phyloP scores from a whole-genome alignment of 1,284 basidiomycete genomes.

The Moesziomyces antarcticus region DNA sequence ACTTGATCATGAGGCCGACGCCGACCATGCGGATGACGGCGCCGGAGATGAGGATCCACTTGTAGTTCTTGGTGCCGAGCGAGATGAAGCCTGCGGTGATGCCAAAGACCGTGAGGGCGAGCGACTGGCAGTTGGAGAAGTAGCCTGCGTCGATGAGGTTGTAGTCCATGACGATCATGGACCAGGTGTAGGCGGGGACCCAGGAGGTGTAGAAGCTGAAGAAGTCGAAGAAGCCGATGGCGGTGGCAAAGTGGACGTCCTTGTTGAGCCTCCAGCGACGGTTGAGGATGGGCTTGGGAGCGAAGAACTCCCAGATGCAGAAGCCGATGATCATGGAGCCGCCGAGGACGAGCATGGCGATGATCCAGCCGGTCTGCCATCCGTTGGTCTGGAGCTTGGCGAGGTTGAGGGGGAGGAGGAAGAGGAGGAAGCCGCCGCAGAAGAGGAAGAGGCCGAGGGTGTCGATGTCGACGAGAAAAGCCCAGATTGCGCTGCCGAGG shows the following conservation, averaged over 20 bases:
- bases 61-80: constrained; percentile 62
- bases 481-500: constrained; percentile 7
- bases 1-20: constrained; percentile 65
- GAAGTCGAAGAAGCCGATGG: constrained; percentile 66
- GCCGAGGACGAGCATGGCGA: constrained; percentile 63
- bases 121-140: constrained; percentile 61
- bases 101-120: constrained; percentile 63
- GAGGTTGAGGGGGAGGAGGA: constrained; percentile 61
- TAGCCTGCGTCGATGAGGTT: constrained; percentile 43
- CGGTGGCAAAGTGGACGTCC: constrained; percentile 60
- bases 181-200: constrained; percentile 54
- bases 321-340: constrained; percentile 51
- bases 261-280: constrained; percentile 61
- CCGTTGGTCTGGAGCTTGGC: constrained; percentile 43
- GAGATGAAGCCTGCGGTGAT: constrained; percentile 60
- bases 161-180: constrained; percentile 47
- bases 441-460: constrained; percentile 61
- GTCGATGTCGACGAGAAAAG: constrained; percentile 59
- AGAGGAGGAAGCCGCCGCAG: constrained; percentile 59
- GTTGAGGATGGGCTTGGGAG: constrained; percentile 61
- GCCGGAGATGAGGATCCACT: constrained; percentile 57
- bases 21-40: constrained; percentile 60
- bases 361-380: constrained; percentile 61
- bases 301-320: constrained; percentile 55
- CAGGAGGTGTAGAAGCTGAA: constrained; percentile 61